These are phyloP conservation scores for Hippophae gyantsensis DNA, from an alignment of 306 rosid species.

Conservation along the genomic window DNA sequence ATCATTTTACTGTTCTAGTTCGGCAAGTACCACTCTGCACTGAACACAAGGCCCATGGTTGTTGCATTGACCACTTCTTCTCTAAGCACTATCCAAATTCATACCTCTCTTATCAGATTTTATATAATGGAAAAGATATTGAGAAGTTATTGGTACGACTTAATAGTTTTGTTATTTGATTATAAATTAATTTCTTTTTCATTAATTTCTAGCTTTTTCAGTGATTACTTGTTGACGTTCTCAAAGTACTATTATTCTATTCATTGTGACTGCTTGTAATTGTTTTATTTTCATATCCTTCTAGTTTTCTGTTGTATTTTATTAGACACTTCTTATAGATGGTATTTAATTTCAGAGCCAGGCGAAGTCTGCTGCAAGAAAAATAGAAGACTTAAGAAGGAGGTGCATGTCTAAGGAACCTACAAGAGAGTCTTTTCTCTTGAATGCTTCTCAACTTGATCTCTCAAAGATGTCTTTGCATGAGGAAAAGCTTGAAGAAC, in stretches of 20 bases:
- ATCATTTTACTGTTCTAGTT: slow-evolving; percentile 68
- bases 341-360: slow-evolving; percentile 41
- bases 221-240: neutral
- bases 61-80: slow-evolving; percentile 70
- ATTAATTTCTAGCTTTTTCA: neutral
- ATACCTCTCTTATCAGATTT: slow-evolving; percentile 59
- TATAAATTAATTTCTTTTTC: neutral
- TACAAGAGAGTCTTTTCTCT: slow-evolving; percentile 33
- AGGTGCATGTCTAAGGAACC: slow-evolving; percentile 21
- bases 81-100: slow-evolving; percentile 51
- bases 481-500: slow-evolving; percentile 62
- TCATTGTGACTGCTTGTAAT: neutral
- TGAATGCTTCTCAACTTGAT: slow-evolving; percentile 28
- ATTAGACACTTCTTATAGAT: slow-evolving; percentile 24
- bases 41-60: slow-evolving; percentile 53
- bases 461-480: slow-evolving; percentile 34
- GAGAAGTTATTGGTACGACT: slow-evolving; percentile 50
- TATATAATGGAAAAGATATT: slow-evolving; percentile 47
- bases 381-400: slow-evolving; percentile 40
- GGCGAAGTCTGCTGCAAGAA: slow-evolving; percentile 44
- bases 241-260: too few species aligned
- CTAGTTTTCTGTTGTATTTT: slow-evolving; percentile 11
- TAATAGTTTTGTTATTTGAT: neutral
- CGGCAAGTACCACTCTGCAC: slow-evolving; percentile 70
- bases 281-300: slow-evolving; percentile 4